These are phyloP conservation scores for Micromonas pusilla DNA, from an alignment of 139 green algal genomes.

Conservation along the genomic window DNA sequence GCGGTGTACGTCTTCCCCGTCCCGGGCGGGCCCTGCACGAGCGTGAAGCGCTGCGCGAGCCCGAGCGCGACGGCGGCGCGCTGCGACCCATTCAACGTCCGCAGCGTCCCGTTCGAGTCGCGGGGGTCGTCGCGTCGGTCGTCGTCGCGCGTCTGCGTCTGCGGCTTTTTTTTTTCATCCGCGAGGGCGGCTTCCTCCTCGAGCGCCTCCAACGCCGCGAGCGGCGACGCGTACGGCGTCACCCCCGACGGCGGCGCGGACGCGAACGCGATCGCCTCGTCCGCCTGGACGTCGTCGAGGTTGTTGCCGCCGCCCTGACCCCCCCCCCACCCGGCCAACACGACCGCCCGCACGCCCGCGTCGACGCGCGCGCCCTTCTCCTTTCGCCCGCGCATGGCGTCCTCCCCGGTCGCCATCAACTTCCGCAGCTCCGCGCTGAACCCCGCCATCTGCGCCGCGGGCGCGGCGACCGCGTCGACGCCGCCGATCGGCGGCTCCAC, in stretches of 20 bases:
- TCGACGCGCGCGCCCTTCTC: background rate
- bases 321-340: background rate
- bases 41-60: slow-evolving; percentile 50
- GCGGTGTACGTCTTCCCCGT: slow-evolving; percentile 78
- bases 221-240: too few relatives aligned
- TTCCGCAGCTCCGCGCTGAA: too few relatives aligned
- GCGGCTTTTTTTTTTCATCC: background rate
- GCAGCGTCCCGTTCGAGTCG: background rate
- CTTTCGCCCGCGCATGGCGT: too few relatives aligned
- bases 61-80: slow-evolving; percentile 49
- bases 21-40: slow-evolving; percentile 66
- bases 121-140: background rate
- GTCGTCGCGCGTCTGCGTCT: background rate
- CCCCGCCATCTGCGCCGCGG: too few relatives aligned
- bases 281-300: background rate
- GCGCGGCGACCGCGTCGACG: background rate
- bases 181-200: too few relatives aligned
- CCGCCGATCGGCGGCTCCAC: background rate
- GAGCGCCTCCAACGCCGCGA: too few relatives aligned
- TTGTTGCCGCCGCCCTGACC: background rate
- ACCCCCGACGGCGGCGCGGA: too few relatives aligned
- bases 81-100: slow-evolving; percentile 62
- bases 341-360: background rate
- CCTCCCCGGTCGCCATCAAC: too few relatives aligned
- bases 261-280: too few relatives aligned